These are phyloP conservation scores for Podospora australis DNA, from an alignment of 495 filamentous ascomycete genomes.

Conservation along the genomic window DNA sequence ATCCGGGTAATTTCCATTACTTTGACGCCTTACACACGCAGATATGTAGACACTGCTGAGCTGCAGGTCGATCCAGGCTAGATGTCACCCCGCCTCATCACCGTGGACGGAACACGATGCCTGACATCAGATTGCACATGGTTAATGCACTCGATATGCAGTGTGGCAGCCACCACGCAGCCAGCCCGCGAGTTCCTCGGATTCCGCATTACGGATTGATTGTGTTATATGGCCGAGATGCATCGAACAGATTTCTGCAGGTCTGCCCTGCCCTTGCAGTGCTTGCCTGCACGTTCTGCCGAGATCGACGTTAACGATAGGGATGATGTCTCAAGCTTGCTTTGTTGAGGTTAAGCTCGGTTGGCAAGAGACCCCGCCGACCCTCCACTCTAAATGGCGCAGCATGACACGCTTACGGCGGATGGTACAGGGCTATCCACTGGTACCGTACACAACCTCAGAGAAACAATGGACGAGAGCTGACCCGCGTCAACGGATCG, in stretches of 20 bases:
- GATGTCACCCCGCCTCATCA: constrained; percentile 1
- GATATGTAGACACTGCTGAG: no score
- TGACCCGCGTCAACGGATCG: constrained; percentile 2
- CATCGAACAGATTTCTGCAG: no score
- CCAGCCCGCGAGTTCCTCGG: no score
- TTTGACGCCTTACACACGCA: no score
- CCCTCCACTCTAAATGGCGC: not conserved
- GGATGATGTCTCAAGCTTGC: not conserved
- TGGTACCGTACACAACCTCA: not conserved
- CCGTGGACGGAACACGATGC: no score
- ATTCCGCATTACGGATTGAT: no score
- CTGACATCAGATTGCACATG: not conserved
- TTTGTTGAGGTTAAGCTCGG: not conserved
- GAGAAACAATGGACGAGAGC: not conserved
- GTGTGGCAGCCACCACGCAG: not conserved
- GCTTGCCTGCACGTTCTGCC: not conserved
- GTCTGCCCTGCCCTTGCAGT: no score
- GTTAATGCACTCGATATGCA: no score
- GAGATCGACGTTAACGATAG: not conserved
- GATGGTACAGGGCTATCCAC: not conserved
- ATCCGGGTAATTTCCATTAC: no score
- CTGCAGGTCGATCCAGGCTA: no score
- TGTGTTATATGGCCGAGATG: no score
- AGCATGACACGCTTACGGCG: not conserved
- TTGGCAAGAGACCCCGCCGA: not conserved